Evolutionary conservation across 306 rosid genomes (phyloP).

Genomic region (Sicyos edulis): DNA sequence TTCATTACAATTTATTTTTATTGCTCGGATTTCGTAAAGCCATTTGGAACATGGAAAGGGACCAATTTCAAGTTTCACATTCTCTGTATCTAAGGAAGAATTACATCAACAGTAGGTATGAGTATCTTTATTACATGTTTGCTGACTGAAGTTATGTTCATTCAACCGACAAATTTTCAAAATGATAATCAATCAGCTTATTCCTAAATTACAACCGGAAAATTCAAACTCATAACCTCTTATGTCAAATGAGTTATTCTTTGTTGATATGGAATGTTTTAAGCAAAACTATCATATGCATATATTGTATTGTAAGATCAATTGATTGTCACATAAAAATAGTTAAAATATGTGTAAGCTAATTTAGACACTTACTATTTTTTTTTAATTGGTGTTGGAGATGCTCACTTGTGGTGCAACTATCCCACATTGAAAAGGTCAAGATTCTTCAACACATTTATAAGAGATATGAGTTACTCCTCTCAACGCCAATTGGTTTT

Average conservation of each 20-base stretch:
- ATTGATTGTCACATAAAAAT: no score
- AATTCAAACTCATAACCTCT: no score
- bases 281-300: not conserved
- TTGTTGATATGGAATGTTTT: not conserved
- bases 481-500: no score
- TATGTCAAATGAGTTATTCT: no score
- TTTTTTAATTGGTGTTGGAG: no score
- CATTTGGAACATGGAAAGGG: conserved; percentile 19
- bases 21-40: conserved; percentile 16
- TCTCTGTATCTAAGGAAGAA: conserved; percentile 6
- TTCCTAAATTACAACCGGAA: not conserved
- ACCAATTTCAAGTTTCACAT: conserved; percentile 20
- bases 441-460: no score
- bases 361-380: no score
- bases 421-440: no score
- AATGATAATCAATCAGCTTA: conserved; percentile 7
- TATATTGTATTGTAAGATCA: not conserved
- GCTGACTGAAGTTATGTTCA: not conserved
- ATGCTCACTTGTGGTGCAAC: no score
- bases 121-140: not conserved
- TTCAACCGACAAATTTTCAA: not conserved
- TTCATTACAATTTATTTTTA: conserved; percentile 11
- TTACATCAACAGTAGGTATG: conserved; percentile 7
- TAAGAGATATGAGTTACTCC: no score
- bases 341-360: no score